These are phyloP conservation scores for Globisporangium parvum DNA, from an alignment of 352 stramenopile genomes.

Conservation along the genomic window DNA sequence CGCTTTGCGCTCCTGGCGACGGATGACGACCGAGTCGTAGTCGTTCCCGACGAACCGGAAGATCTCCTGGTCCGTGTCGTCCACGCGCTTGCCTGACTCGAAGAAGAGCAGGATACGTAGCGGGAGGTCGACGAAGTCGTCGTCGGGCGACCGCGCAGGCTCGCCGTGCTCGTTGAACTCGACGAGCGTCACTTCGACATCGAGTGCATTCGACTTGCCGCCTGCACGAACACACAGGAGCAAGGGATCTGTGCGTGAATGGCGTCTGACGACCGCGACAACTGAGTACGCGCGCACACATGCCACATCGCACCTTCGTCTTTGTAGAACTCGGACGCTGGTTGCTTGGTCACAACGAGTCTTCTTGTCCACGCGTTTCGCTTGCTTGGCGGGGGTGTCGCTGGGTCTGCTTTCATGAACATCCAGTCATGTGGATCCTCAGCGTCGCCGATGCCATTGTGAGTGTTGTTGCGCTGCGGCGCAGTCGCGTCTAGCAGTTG, in stretches of 20 bases:
- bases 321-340: slow-evolving; percentile 84
- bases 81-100: slow-evolving; percentile 80
- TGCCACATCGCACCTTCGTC: slow-evolving; percentile 73
- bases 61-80: slow-evolving; percentile 82
- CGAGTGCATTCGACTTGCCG: slow-evolving; percentile 73
- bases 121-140: slow-evolving; percentile 78
- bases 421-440: slow-evolving; percentile 13
- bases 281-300: not conserved
- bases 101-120: slow-evolving; percentile 78
- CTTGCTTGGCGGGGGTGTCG: slow-evolving; percentile 16
- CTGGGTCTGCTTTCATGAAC: slow-evolving; percentile 13
- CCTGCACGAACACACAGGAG: slow-evolving; percentile 15
- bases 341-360: slow-evolving; percentile 83
- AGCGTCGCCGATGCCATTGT: not conserved
- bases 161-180: slow-evolving; percentile 76
- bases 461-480: not conserved
- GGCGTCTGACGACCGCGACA: no score
- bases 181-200: slow-evolving; percentile 74
- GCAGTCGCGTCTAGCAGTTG: not conserved
- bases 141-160: slow-evolving; percentile 47
- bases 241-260: not conserved
- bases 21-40: slow-evolving; percentile 81
- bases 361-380: slow-evolving; percentile 56
- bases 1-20: slow-evolving; percentile 45
- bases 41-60: slow-evolving; percentile 84